These are phyloP conservation scores for Austroboletus eburneus DNA, from an alignment of 768 basidiomycete species.

Conservation along the genomic window DNA sequence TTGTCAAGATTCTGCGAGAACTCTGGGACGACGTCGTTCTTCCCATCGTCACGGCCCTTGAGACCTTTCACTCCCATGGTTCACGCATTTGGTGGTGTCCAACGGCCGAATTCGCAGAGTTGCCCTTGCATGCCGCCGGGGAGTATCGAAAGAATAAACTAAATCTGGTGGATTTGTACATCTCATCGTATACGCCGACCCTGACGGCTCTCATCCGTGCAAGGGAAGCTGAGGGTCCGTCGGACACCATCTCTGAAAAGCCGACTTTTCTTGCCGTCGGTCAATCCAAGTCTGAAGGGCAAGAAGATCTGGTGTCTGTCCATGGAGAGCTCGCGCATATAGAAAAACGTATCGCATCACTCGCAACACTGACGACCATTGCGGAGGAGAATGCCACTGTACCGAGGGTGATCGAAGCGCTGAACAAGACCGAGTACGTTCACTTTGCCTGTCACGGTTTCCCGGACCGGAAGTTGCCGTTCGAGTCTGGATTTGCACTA, in stretches of 20 bases:
- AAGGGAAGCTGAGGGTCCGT: not conserved
- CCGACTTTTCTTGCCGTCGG: not conserved
- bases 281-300: not conserved
- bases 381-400: not conserved
- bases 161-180: not conserved
- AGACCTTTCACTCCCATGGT: not conserved
- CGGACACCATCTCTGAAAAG: not conserved
- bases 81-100: constrained; percentile 2
- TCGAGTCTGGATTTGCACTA: not conserved
- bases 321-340: not conserved
- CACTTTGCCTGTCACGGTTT: not conserved
- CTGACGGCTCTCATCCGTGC: not conserved
- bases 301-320: not conserved
- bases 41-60: constrained; percentile 9
- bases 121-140: not conserved
- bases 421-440: not conserved
- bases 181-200: not conserved
- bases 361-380: not conserved
- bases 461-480: not conserved
- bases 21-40: constrained; percentile 17
- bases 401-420: not conserved
- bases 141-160: not conserved
- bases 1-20: constrained; percentile 2
- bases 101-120: not conserved
- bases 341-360: not conserved